Percentiles rank a stretch among this genome's conserved stretches.
Conservation (phyloP, 2,329 filamentous ascomycete genomes). For the Botryotinia convoluta region DNA sequence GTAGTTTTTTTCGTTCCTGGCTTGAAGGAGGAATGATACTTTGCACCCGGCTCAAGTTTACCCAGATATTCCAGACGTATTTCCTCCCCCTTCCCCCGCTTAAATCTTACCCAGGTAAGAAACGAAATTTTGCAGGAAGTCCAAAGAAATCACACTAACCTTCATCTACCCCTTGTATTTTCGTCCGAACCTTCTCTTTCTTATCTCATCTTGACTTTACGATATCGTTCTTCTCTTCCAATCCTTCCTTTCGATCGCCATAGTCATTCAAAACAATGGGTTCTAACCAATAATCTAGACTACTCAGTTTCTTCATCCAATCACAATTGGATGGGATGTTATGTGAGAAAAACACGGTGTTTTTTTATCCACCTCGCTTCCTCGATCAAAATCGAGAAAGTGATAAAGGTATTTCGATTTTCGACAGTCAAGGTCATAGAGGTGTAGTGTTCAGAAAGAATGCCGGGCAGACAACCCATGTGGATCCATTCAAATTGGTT, state of each 20-base stretch:
- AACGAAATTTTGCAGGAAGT: not conserved
- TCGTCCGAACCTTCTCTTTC: not conserved
- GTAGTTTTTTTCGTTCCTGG: no score
- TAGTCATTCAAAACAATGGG: no score
- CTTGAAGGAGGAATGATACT: not conserved
- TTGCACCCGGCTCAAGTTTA: not conserved
- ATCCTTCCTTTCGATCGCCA: no score
- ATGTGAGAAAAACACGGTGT: not conserved
- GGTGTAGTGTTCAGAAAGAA: not conserved
- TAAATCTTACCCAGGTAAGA: not conserved
- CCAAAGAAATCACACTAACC: not conserved
- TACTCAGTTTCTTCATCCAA: not conserved
- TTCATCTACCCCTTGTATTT: not conserved
- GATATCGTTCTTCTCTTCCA: not conserved
- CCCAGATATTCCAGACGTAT: not conserved
- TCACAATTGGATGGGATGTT: not conserved
- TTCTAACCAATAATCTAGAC: no score
- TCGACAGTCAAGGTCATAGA: not conserved
- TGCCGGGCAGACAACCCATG: not conserved
- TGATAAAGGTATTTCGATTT: not conserved
- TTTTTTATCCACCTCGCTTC: not conserved
- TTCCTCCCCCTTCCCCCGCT: not conserved
- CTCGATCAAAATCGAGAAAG: not conserved
- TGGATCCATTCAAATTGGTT: not conserved
- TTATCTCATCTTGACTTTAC: not conserved